Base-by-base conservation (phyloP, 2,329 filamentous ascomycete genomes). In the Botrytis fragariae region DNA sequence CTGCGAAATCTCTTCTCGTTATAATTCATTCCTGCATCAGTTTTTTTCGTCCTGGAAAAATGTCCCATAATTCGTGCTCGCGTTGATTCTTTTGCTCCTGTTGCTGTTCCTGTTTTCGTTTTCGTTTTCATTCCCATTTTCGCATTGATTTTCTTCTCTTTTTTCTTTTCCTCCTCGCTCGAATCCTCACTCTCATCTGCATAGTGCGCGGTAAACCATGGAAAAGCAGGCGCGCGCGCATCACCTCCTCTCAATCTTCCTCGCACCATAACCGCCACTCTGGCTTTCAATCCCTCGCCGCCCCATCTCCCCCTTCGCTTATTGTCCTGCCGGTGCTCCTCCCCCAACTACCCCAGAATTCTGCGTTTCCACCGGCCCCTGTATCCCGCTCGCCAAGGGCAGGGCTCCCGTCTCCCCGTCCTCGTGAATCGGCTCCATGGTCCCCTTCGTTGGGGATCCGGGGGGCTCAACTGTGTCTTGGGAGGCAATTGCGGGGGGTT, bases 391-490 rank as follows among this genome's bases (percentile, higher is more conserved):
- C 61, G 39, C 39, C 9, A 63, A 12, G 18, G 61, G 37, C 1
- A 20, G 16, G 1, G 25, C 10, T 8, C 8, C 39, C 61, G 12
- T 42, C 61, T 68, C 65, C 18, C 22, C n/a, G 48, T 57, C 65
- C 35, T 68, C 65, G 48, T 32, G 48, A 25, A 68, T 68, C 5
- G 65, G 65, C 39, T 68, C 65, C 65, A 68, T 68, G n/a, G 65
- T 25, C 1, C 48, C 39, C 37, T 39, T 42, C 8, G 25, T 57
- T 16, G 65, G 65, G 18, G 65, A 68, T 7, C 65, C 65, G 4
- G 65, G 65, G 7, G 65, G 48, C 25, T 42, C 16, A 57, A 32
- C 18, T 68, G 65, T 1, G 65, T 54, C 16, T 54, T 57, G 25
- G 37, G 25, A 29, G 25, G 48, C 1, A 57, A 48, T 25, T 48